Conservation (phyloP, 176 grass and related monocot genomes). For the Musa troglodytarum region DNA sequence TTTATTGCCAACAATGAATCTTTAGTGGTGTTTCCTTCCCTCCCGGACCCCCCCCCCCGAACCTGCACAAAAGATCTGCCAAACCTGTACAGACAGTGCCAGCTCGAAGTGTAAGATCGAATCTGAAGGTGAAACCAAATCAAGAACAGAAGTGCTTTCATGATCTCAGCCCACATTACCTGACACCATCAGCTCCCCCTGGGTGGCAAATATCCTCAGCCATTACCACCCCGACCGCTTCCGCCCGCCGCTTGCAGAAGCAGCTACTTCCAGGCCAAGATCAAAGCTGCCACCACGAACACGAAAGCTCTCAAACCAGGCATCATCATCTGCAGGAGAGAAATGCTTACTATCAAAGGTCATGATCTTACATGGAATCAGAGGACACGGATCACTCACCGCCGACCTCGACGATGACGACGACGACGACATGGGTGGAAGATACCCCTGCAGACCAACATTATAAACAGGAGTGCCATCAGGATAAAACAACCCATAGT, state of each 20-base stretch:
- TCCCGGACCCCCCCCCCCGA: too few species aligned
- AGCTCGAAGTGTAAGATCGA: too few species aligned
- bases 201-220: not conserved
- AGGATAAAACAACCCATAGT: conserved; percentile 80
- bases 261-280: not conserved
- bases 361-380: too few species aligned
- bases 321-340: not conserved
- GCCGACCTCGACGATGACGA: not conserved
- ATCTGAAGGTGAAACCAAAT: not conserved
- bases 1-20: too few species aligned
- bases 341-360: not conserved
- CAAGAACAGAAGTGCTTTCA: not conserved
- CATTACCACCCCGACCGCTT: not conserved
- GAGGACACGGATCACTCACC: not conserved
- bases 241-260: not conserved
- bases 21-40: too few species aligned
- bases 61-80: too few species aligned
- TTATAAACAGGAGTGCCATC: conserved; percentile 79
- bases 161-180: not conserved
- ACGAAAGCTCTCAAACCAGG: not conserved
- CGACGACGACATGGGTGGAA: conserved; percentile 34
- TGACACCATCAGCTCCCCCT: not conserved
- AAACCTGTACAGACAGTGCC: too few species aligned
- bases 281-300: not conserved
- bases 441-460: conserved; percentile 61